Base-by-base conservation (phyloP, 371 early-diverging fungal species). In the Gilbertella persicaria region DNA sequence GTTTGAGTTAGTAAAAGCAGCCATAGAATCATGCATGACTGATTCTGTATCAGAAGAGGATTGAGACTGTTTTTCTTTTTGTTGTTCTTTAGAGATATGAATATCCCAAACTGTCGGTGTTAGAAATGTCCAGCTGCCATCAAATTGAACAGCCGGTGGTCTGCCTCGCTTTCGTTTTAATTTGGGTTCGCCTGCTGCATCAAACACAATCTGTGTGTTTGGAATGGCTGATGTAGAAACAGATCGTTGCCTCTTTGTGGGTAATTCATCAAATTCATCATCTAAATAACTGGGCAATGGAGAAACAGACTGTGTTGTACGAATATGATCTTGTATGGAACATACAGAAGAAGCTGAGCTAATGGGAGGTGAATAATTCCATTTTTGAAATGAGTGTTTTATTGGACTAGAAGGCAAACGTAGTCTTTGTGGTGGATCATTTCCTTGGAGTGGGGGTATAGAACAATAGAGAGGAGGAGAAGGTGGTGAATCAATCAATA, bases 21-120 rank as follows among this genome's bases (percentile, higher is more conserved):
- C 60, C 62, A 69, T 73, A 0, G 62, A 49, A 47, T 50, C 58
- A 39, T 46, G 49, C 59, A 62, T 58, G 4, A 24, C 44, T 8
- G 39, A 23, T 0, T 59, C 53, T 33, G 30, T 33, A 17, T 8
- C 2, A 16, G 3, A 19, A 24, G 23, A 20, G 26, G 19, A 46
- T 50, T 55, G 29, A 26, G 50, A 45, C 49, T 19, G 50, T 45
- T 12, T 45, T 45, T 0, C 33, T 25, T 21, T 58, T 40, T 58
- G 21, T 26, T 58, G 52, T 33, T 51, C 45, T 40, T 45, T 35
- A 19, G 51, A 51, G 4, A 50, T 42, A 29, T 35, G 50, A 25
- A 73, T 65, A 43, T 62, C 52, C 74, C 75, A 75, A 0, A 71
- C 71, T 1, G 71, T 71, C 2, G 76, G 76, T 4, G 76, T 55